Conservation (phyloP, 495 filamentous ascomycete species). For the Parathielavia appendiculata region DNA sequence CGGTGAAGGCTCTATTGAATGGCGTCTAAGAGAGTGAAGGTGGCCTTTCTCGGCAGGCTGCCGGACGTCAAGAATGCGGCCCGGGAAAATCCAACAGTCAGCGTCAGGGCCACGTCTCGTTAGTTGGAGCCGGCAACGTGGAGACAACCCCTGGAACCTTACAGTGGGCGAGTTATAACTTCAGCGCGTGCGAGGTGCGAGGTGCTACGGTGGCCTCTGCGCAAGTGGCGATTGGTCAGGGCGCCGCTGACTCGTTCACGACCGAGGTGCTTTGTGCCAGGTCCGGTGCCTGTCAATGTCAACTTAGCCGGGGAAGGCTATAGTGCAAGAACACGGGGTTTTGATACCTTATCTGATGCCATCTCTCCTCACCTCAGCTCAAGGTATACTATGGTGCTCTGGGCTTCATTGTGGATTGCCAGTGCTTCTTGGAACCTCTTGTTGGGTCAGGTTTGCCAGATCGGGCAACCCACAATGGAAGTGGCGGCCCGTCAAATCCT, state of each 20-base stretch:
- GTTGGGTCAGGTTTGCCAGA: constrained; percentile 1
- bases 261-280: background rate
- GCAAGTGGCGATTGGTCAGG: background rate
- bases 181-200: constrained; percentile 1
- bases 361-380: too few species aligned
- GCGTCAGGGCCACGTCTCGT: constrained; percentile 15
- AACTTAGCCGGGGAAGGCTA: too few species aligned
- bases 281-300: too few species aligned
- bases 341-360: too few species aligned
- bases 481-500: too few species aligned
- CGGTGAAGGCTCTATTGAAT: background rate
- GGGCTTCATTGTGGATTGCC: background rate
- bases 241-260: background rate
- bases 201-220: constrained; percentile 10
- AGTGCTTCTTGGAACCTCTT: background rate
- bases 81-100: constrained; percentile 9
- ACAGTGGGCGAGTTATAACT: background rate
- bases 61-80: constrained; percentile 6
- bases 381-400: background rate
- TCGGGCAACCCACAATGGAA: background rate
- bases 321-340: too few species aligned
- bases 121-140: constrained; percentile 8
- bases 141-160: constrained; percentile 19
- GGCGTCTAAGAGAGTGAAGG: constrained; percentile 8
- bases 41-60: constrained; percentile 14